phyloP scores from a whole-genome alignment of 768 basidiomycete species.

The Hemileccinum impolitum region DNA sequence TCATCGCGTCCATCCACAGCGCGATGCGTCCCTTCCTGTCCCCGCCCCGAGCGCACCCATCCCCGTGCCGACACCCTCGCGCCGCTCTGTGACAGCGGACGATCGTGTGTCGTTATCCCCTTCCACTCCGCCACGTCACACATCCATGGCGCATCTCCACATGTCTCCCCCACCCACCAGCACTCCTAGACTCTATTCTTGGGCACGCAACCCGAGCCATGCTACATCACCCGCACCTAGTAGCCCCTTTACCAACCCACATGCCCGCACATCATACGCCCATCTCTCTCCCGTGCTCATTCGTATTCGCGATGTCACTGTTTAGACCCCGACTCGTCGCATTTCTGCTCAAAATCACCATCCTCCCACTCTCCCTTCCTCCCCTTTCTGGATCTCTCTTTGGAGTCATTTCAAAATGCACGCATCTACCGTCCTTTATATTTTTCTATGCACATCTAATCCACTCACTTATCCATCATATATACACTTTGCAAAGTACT shows the following conservation, averaged over 20 bases:
- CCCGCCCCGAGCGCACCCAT: constrained; percentile 29
- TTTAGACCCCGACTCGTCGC: constrained; percentile 6
- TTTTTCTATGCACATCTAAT: constrained; percentile 29
- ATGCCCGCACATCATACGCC: constrained; percentile 56
- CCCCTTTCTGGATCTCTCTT: constrained; percentile 12
- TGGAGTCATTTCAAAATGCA: constrained; percentile 1
- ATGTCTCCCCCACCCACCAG: constrained; percentile 56
- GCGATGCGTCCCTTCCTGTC: constrained; percentile 5
- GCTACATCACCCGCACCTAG: constrained; percentile 35
- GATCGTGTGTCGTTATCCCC: constrained; percentile 20
- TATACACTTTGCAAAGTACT: constrained; percentile 29
- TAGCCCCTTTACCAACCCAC: constrained; percentile 55
- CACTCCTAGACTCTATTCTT: constrained; percentile 56
- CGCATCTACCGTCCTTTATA: constrained; percentile 24
- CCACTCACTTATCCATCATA: constrained; percentile 34
- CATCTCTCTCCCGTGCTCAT: constrained; percentile 48
- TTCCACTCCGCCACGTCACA: constrained; percentile 32
- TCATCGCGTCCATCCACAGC: constrained; percentile 4
- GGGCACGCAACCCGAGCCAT: constrained; percentile 39
- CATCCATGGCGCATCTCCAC: constrained; percentile 18
- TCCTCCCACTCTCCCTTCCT: neutral
- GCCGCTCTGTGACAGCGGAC: constrained; percentile 18
- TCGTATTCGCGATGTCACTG: constrained; percentile 42
- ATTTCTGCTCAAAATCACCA: neutral
- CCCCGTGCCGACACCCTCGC: constrained; percentile 26